Conservation (phyloP, 305 asterid species). For the Fraxinus baroniana region DNA sequence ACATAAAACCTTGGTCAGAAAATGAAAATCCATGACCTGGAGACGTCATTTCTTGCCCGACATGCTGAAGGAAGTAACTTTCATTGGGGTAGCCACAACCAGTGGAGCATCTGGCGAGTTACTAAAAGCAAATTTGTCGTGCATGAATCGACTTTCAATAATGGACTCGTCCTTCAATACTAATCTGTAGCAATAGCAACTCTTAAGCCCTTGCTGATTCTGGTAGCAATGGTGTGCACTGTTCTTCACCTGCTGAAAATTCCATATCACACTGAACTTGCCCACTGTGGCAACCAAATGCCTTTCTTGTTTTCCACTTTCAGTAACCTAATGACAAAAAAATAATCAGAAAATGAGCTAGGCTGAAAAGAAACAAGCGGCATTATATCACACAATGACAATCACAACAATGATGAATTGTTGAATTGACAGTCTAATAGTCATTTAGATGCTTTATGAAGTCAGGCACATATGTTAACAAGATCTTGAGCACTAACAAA, state of each 20-base stretch:
- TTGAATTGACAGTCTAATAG: background rate
- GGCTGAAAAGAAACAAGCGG: background rate
- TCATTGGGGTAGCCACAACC: slow-evolving; percentile 92
- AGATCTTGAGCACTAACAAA: background rate
- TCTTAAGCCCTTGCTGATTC: slow-evolving; percentile 91
- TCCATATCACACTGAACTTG: slow-evolving; percentile 88
- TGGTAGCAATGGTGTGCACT: slow-evolving; percentile 82
- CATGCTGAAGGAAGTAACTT: slow-evolving; percentile 94
- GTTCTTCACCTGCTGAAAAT: slow-evolving; percentile 94
- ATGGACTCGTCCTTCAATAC: slow-evolving; percentile 90
- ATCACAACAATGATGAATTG: background rate
- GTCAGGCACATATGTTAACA: background rate
- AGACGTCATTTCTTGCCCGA: slow-evolving; percentile 50
- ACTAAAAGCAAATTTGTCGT: slow-evolving; percentile 63
- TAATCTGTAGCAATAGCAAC: slow-evolving; percentile 94
- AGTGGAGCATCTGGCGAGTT: slow-evolving; percentile 94
- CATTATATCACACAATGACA: background rate
- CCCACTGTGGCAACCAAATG: slow-evolving; percentile 97
- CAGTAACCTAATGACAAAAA: slow-evolving; percentile 66
- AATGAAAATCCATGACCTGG: background rate
- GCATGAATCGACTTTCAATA: slow-evolving; percentile 91
- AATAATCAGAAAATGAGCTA: background rate
- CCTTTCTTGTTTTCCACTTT: slow-evolving; percentile 92
- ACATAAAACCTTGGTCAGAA: background rate
- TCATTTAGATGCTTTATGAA: background rate